Conservation (phyloP, 2,329 filamentous ascomycete species). For the Hawksworthiomyces lignivorus region DNA sequence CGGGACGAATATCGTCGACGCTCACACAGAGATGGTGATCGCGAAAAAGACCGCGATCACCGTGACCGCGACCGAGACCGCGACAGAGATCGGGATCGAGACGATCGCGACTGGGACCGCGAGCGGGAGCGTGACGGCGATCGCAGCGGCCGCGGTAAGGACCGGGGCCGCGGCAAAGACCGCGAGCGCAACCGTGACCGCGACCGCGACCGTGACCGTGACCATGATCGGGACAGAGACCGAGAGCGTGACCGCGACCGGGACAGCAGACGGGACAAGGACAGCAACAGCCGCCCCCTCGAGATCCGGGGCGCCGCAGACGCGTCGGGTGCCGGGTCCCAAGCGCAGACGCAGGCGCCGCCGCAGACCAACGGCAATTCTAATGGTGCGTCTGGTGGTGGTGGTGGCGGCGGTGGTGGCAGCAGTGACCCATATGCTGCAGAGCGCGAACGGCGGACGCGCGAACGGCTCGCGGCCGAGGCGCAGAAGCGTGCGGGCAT, state of each 20-base stretch:
- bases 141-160: not conserved
- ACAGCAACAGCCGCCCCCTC: slow-evolving; percentile 23
- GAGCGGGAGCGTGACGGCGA: slow-evolving; percentile 3
- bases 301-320: slow-evolving; percentile 30
- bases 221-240: slow-evolving; percentile 21
- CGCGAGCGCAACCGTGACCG: slow-evolving; percentile 6
- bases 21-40: not conserved
- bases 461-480: slow-evolving; percentile 61
- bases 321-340: no score
- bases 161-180: slow-evolving; percentile 4
- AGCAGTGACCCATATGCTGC: slow-evolving; percentile 54
- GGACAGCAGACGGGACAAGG: no score
- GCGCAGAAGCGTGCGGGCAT: slow-evolving; percentile 48
- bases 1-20: slow-evolving; percentile 7
- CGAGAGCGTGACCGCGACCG: slow-evolving; percentile 23
- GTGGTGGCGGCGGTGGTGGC: no score
- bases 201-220: slow-evolving; percentile 4
- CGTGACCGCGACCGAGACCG: slow-evolving; percentile 5
- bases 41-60: not conserved
- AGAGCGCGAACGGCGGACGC: slow-evolving; percentile 59
- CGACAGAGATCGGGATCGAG: slow-evolving; percentile 28
- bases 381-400: no score
- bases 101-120: slow-evolving; percentile 15
- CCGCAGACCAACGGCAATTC: not conserved
- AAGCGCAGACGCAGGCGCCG: not conserved